Conservation (phyloP, 352 stramenopile species). For the Peronospora farinosa region DNA sequence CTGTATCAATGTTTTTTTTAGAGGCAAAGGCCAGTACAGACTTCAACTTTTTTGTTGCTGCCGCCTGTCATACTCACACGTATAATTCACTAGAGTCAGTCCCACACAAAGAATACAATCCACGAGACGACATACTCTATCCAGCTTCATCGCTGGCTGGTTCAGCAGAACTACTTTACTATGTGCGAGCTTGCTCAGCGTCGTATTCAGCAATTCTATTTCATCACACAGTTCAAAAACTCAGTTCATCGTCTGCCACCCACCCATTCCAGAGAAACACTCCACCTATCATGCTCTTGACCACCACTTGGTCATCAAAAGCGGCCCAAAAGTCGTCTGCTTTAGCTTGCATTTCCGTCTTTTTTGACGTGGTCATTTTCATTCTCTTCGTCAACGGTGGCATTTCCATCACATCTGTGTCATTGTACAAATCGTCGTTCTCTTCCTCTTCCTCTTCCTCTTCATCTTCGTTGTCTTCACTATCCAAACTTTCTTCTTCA, state of each 20-base stretch:
- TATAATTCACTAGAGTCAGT: background rate
- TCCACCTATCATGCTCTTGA: slow-evolving; percentile 73
- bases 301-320: slow-evolving; percentile 54
- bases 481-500: slow-evolving; percentile 16
- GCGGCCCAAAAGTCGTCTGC: slow-evolving; percentile 60
- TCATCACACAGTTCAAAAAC: background rate
- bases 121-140: slow-evolving; percentile 25
- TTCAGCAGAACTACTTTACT: slow-evolving; percentile 48
- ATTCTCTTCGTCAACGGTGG: slow-evolving; percentile 41
- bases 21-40: slow-evolving; percentile 8
- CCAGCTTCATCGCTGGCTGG: slow-evolving; percentile 33
- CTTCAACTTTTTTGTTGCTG: slow-evolving; percentile 14
- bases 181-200: slow-evolving; percentile 55
- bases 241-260: slow-evolving; percentile 11
- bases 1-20: background rate
- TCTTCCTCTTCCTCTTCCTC: slow-evolving; percentile 46
- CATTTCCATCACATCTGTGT: slow-evolving; percentile 34
- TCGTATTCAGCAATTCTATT: slow-evolving; percentile 69
- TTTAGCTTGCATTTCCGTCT: slow-evolving; percentile 8
- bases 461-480: slow-evolving; percentile 37
- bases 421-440: slow-evolving; percentile 50
- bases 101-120: background rate
- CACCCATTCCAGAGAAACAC: background rate
- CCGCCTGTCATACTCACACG: slow-evolving; percentile 13
- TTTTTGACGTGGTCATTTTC: slow-evolving; percentile 32